A percentile compares a stretch with the other conserved stretches of the same genome.
phyloP scores from a whole-genome alignment of 345 rosid species.

The Salix exigua region DNA sequence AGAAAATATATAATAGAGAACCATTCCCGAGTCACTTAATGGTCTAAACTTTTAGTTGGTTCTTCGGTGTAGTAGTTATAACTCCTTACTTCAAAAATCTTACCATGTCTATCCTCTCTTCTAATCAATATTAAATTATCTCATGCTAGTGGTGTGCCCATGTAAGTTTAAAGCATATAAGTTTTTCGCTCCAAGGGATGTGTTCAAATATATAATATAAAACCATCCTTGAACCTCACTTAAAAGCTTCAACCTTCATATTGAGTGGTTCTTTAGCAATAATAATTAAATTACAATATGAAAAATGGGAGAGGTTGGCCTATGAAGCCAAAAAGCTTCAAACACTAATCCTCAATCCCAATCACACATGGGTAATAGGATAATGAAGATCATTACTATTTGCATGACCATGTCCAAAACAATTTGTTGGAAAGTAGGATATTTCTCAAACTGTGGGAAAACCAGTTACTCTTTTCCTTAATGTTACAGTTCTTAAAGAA shows the following conservation, averaged over 20 bases:
- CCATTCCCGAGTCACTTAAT: neutral
- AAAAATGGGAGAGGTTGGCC: neutral
- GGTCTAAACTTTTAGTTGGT: neutral
- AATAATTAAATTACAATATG: too few relatives aligned
- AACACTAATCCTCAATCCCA: neutral
- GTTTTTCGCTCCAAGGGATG: neutral
- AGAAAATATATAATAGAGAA: neutral
- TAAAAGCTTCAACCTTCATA: neutral
- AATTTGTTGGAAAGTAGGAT: neutral
- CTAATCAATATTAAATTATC: neutral
- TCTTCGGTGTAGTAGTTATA: neutral
- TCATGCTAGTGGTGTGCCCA: neutral
- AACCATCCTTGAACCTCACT: neutral
- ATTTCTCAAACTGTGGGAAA: neutral
- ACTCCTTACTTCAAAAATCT: neutral
- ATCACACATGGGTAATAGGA: neutral
- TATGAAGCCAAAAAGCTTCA: neutral
- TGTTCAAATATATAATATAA: neutral
- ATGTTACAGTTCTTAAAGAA: neutral
- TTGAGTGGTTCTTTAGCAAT: neutral
- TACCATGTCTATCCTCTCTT: neutral
- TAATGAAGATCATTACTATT: neutral
- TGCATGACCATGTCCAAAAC: neutral
- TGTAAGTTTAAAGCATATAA: neutral
- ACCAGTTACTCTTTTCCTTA: neutral